A percentile compares a stretch with the other conserved stretches of the same genome.
Conservation (phyloP, 225 moss, liverwort and hornwort species). For the Sphagnum contortum region DNA sequence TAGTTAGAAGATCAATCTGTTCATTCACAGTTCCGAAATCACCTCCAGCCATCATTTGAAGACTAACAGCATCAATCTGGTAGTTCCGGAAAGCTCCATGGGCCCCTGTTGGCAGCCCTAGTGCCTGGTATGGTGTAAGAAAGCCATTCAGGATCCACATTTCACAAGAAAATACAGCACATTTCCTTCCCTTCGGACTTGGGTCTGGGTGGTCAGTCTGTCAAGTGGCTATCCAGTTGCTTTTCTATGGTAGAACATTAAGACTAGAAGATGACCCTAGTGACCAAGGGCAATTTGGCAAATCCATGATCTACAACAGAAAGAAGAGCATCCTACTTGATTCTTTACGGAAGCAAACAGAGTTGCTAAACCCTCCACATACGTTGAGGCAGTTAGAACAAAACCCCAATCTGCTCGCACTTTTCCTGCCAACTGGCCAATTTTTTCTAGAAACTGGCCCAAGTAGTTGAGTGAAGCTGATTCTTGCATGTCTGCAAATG, state of each 20-base stretch:
- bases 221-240: too few relatives aligned
- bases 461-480: conserved; percentile 27
- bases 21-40: conserved; percentile 36
- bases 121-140: conserved; percentile 26
- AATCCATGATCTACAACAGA: neutral
- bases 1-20: conserved; percentile 52
- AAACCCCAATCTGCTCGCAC: conserved; percentile 64
- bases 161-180: too few relatives aligned
- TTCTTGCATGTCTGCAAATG: conserved; percentile 32
- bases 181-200: too few relatives aligned
- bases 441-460: conserved; percentile 31
- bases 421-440: conserved; percentile 36
- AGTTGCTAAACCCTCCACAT: conserved; percentile 63
- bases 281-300: neutral
- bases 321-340: conserved; percentile 24
- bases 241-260: too few relatives aligned
- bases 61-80: conserved; percentile 88
- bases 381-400: conserved; percentile 40
- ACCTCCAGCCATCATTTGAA: conserved; percentile 53
- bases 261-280: neutral
- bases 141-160: too few relatives aligned
- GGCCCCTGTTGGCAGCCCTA: conserved; percentile 84
- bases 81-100: conserved; percentile 95
- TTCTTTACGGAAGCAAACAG: conserved; percentile 43
- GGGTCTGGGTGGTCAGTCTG: too few relatives aligned